These are phyloP conservation scores for Leptoxyphium fumago DNA, from an alignment of 2,329 filamentous ascomycete species.

Conservation along the genomic window DNA sequence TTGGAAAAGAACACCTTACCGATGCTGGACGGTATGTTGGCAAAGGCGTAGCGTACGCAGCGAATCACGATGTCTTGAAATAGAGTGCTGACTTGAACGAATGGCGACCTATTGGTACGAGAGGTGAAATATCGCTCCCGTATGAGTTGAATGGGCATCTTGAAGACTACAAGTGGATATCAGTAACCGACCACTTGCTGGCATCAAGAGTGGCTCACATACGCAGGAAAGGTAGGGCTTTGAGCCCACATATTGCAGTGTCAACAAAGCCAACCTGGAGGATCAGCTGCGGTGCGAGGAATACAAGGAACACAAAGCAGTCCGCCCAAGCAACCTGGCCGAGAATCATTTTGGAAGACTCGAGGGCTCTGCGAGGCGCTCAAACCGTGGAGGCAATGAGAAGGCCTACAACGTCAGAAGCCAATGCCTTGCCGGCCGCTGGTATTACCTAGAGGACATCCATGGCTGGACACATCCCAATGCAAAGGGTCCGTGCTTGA, in stretches of 20 bases:
- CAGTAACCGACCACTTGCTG: background rate
- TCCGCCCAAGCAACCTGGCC: conserved; percentile 61
- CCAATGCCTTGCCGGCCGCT: no score
- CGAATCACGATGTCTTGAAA: conserved; percentile 68
- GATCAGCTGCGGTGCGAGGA: conserved; percentile 58
- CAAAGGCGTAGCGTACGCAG: conserved; percentile 65
- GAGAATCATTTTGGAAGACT: conserved; percentile 46
- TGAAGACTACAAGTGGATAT: conserved; percentile 31
- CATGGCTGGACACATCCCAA: no score
- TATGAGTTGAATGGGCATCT: conserved; percentile 45
- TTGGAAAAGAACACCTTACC: conserved; percentile 67
- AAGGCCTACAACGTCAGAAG: no score
- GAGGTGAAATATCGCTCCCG: conserved; percentile 40
- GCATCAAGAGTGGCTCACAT: conserved; percentile 11
- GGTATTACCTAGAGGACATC: no score
- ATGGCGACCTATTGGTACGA: conserved; percentile 37
- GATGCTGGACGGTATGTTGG: conserved; percentile 51
- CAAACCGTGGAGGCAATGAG: no score
- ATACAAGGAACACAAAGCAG: conserved; percentile 56
- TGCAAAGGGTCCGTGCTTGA: no score
- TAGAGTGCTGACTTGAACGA: conserved; percentile 52
- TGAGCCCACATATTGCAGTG: conserved; percentile 43
- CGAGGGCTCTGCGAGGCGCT: background rate
- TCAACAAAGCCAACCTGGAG: conserved; percentile 48
- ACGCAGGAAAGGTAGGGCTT: conserved; percentile 58